Conservation (phyloP, 495 filamentous ascomycete genomes). For the Tuber indicum region DNA sequence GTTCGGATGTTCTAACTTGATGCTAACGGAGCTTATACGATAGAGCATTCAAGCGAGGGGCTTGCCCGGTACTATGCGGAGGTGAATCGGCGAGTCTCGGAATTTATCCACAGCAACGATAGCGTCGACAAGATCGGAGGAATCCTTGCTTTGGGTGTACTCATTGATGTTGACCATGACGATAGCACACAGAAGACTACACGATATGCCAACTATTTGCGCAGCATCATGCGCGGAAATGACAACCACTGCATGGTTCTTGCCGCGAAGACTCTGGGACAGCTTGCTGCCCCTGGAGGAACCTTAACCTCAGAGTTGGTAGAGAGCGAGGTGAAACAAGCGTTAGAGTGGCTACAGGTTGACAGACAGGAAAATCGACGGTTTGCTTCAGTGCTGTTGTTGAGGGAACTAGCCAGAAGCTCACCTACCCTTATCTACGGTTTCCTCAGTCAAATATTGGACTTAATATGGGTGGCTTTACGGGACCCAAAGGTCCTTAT, state of each 20-base stretch:
- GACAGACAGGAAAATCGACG: constrained; percentile 86
- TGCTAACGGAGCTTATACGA: constrained; percentile 14
- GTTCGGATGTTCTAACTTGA: not conserved
- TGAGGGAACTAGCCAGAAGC: constrained; percentile 81
- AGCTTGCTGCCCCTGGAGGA: constrained; percentile 83
- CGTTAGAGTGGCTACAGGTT: constrained; percentile 91
- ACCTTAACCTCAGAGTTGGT: constrained; percentile 93
- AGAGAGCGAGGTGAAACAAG: constrained; percentile 90
- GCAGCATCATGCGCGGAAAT: constrained; percentile 76
- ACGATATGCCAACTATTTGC: constrained; percentile 83
- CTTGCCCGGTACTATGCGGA: constrained; percentile 61
- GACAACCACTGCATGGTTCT: constrained; percentile 79
- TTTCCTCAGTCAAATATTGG: constrained; percentile 82
- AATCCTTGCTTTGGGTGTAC: constrained; percentile 78
- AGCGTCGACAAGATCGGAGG: constrained; percentile 83
- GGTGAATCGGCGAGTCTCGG: constrained; percentile 58
- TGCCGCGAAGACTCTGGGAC: constrained; percentile 79
- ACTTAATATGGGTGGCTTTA: constrained; percentile 89
- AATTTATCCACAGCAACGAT: constrained; percentile 73
- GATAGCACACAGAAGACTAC: constrained; percentile 91
- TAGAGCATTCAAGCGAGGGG: constrained; percentile 59
- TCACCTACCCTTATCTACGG: constrained; percentile 89
- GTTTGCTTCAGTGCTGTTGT: constrained; percentile 82
- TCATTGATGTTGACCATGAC: constrained; percentile 93
- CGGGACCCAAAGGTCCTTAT: constrained; percentile 84